Percentiles rank a stretch among this genome's conserved stretches.
Conservation (phyloP, 495 filamentous ascomycete species). For the Talaromyces thailandensis region DNA sequence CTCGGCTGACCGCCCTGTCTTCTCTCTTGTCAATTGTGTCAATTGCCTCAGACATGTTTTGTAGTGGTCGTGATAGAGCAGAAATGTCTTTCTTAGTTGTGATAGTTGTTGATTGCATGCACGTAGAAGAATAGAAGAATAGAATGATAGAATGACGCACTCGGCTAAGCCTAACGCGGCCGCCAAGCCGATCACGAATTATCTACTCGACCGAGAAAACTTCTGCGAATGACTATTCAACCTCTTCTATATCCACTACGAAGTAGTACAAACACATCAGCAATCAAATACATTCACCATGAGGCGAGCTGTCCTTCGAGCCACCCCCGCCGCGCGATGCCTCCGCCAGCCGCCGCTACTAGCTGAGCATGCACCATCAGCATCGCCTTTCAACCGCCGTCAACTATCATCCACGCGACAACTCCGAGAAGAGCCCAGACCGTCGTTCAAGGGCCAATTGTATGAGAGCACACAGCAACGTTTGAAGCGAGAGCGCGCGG, state of each 20-base stretch:
- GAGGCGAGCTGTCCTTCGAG: neutral
- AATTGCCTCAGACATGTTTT: too few species aligned
- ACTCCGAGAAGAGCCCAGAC: conserved; percentile 2
- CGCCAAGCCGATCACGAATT: neutral
- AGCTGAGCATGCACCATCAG: neutral
- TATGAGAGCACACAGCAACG: conserved; percentile 75
- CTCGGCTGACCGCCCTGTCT: neutral
- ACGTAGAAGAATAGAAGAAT: too few species aligned
- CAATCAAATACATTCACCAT: conserved; percentile 2
- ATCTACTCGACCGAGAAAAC: neutral
- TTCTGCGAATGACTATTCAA: neutral
- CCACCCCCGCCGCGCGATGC: neutral
- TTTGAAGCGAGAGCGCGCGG: conserved; percentile 61
- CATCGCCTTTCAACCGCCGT: neutral
- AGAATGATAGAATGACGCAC: neutral
- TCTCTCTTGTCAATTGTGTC: too few species aligned
- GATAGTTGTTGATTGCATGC: too few species aligned
- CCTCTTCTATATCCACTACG: too few species aligned
- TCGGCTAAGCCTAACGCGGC: neutral
- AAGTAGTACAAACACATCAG: too few species aligned
- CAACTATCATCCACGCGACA: neutral
- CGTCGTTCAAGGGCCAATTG: conserved; percentile 76
- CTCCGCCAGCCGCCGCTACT: neutral
- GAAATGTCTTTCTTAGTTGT: too few species aligned
- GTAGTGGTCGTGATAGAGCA: too few species aligned